Percentiles rank a stretch among this genome's conserved stretches.
Evolutionary conservation across 2,329 filamentous ascomycete species (phyloP).

Genomic region (Cadophora sp.): DNA sequence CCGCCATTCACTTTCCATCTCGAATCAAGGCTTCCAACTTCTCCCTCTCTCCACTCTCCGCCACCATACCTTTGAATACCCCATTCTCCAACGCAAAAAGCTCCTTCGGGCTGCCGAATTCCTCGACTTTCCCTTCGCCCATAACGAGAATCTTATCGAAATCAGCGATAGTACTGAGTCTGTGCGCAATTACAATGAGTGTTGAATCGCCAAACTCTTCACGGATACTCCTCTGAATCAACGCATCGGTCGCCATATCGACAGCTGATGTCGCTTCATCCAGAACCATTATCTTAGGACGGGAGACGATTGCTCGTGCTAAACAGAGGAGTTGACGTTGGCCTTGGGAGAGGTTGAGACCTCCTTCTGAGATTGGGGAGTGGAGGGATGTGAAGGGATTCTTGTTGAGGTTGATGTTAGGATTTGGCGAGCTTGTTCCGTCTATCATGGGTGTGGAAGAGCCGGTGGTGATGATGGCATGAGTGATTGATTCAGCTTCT

Average conservation of each 20-base stretch:
- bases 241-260: constrained; percentile 76
- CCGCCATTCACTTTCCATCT: background rate
- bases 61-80: constrained; percentile 68
- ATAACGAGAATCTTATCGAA: constrained; percentile 78
- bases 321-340: constrained; percentile 80
- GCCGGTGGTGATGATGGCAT: constrained; percentile 37
- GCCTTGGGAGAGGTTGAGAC: constrained; percentile 77
- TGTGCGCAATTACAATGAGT: constrained; percentile 76
- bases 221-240: constrained; percentile 76
- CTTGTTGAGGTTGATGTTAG: constrained; percentile 53
- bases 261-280: constrained; percentile 83
- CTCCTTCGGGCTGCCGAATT: constrained; percentile 70
- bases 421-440: constrained; percentile 40
- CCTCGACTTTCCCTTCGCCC: constrained; percentile 69
- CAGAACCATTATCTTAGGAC: constrained; percentile 79
- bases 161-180: constrained; percentile 77
- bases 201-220: constrained; percentile 74
- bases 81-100: constrained; percentile 58
- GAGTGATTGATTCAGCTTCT: constrained; percentile 20
- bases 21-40: constrained; percentile 31
- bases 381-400: constrained; percentile 71
- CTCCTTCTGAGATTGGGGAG: constrained; percentile 72
- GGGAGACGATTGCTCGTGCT: constrained; percentile 73
- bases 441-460: constrained; percentile 45
- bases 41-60: constrained; percentile 63